Percentiles rank a stretch among this genome's conserved stretches.
Conservation (phyloP, 441 rosid genomes). For the Raphanus hybrid region DNA sequence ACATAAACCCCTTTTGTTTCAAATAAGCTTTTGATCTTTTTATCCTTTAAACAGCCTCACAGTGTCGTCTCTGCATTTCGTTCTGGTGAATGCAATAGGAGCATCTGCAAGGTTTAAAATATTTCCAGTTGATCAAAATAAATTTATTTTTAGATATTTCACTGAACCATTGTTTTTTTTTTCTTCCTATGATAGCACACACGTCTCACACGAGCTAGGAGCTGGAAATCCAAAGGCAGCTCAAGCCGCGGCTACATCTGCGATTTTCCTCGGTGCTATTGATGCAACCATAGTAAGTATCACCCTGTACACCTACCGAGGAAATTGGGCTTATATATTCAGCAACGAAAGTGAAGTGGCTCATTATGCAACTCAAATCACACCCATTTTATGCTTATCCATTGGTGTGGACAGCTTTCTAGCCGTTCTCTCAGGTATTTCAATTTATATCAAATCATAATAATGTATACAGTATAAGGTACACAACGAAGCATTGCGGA, state of each 20-base stretch:
- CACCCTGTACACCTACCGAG: conserved; percentile 46
- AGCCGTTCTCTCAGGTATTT: conserved; percentile 52
- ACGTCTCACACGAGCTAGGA: conserved; percentile 42
- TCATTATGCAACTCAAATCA: conserved; percentile 45
- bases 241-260: conserved; percentile 42
- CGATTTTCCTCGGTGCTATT: conserved; percentile 34
- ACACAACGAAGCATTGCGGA: neutral
- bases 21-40: conserved; percentile 1
- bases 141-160: neutral
- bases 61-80: conserved; percentile 46
- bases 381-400: conserved; percentile 54
- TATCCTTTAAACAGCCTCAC: conserved; percentile 52
- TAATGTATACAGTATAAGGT: neutral
- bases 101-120: conserved; percentile 58
- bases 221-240: conserved; percentile 51
- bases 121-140: neutral
- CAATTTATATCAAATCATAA: conserved; percentile 1
- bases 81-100: conserved; percentile 53
- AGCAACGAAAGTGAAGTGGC: conserved; percentile 52
- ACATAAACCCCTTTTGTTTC: conserved; percentile 11
- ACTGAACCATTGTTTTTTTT: neutral
- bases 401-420: conserved; percentile 52
- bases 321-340: conserved; percentile 51
- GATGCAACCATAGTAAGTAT: conserved; percentile 49
- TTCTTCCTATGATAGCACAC: conserved; percentile 42